These are phyloP conservation scores for Cystofilobasidium bisporidii DNA, from an alignment of 768 basidiomycete genomes.

Conservation along the genomic window DNA sequence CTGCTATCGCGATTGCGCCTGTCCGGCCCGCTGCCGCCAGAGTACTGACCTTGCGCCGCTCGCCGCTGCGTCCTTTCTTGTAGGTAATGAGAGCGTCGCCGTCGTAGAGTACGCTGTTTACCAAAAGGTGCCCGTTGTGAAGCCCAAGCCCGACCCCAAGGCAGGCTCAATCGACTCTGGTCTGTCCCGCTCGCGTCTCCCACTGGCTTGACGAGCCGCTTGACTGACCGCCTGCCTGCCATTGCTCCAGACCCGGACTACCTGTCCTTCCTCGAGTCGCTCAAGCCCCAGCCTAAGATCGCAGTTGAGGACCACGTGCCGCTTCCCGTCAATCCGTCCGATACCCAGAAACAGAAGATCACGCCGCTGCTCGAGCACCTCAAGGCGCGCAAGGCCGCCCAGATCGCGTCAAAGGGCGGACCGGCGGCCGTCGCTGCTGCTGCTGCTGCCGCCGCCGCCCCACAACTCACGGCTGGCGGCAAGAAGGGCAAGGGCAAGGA, in stretches of 20 bases:
- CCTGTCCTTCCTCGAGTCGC: conserved; percentile 56
- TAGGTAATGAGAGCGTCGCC: conserved; percentile 78
- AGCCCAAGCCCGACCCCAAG: conserved; percentile 68
- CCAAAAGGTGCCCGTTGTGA: conserved; percentile 66
- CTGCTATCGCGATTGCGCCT: neutral
- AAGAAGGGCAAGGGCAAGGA: conserved; percentile 39
- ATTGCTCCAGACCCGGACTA: conserved; percentile 42
- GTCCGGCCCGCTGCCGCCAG: neutral
- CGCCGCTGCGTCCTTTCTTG: neutral
- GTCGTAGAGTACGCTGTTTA: conserved; percentile 91
- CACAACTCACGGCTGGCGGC: conserved; percentile 38
- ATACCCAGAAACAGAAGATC: conserved; percentile 45
- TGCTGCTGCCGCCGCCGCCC: neutral
- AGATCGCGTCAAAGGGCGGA: conserved; percentile 10
- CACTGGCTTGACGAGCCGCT: neutral
- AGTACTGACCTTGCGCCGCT: neutral
- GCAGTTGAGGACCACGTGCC: conserved; percentile 4
- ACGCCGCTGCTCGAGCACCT: conserved; percentile 90
- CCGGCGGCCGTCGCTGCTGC: conserved; percentile 35
- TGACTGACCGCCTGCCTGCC: too few species aligned
- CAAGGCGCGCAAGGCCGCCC: conserved; percentile 59
- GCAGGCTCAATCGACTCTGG: conserved; percentile 87
- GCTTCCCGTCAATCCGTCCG: conserved; percentile 27
- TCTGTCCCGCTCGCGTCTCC: conserved; percentile 35
- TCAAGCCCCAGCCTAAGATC: conserved; percentile 49